Base-by-base conservation (phyloP, 176 grass and related monocot genomes). In the Zizania latifolia region DNA sequence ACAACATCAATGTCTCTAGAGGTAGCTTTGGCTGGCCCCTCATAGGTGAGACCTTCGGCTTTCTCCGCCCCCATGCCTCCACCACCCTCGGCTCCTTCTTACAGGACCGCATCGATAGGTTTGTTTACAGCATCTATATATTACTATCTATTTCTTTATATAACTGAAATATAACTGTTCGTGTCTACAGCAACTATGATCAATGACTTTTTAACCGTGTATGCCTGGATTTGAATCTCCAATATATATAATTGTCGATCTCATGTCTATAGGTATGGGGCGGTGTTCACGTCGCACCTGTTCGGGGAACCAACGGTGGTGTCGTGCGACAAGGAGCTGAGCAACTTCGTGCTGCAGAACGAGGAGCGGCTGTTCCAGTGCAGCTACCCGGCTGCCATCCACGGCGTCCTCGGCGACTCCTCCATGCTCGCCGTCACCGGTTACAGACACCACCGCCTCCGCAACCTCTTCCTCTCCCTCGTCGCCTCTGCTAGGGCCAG, bases 21-120 rank as follows among this genome's bases (percentile, higher is more conserved):
- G 84, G 84, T 14, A 76, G 61, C 78, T 82, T 76, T 17, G 78
- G 84, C 0, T 71, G 84, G 78, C 84, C 84, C 13, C 31, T 86
- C 17, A 26, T 86, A 17, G 84, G 84, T 26, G 54, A 86, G 55
- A 86, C 84, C 34, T 1, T 86, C 5, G 67, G 44, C 26, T 81
- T 86, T 56, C 57, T 86, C 57, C 32, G 48, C 16, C 84, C 84
- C 26, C 84, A 86, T 69, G 46, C 71, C 3, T 86, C 78, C 24
- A 70, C 19, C 64, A 36, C 65, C 22, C 41, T 8, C 8, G 84
- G 84, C 15, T 22, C 28, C 7, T 82, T 86, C 43, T 26, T 86
- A 11, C 77, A 37, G 24, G 34, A 41, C 36, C 77, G 48, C 78
- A 23, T 76, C 72, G 5, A 32, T 3, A 43, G 76, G 83, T 79